Evolutionary conservation across 2,329 filamentous ascomycete species (phyloP).

Genomic region (Stachybotrys echinatus): DNA sequence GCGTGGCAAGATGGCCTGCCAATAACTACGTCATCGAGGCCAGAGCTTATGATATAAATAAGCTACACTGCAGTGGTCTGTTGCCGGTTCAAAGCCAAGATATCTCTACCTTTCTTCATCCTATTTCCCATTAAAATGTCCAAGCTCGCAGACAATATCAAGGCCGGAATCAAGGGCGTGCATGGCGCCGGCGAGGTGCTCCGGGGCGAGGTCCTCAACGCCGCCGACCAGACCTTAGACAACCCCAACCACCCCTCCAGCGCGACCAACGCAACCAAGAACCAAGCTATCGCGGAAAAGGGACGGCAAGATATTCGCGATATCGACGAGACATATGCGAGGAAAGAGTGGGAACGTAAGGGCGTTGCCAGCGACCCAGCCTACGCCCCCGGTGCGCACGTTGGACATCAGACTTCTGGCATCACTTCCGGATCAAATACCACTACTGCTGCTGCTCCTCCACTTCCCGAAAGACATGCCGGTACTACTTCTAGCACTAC

Average conservation of each 20-base stretch:
- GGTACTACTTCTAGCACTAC: background rate
- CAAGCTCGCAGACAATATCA: background rate
- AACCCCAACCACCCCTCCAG: background rate
- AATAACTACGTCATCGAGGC: background rate
- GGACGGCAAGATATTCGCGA: background rate
- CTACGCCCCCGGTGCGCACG: no score
- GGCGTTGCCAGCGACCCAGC: background rate
- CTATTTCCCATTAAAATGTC: no score
- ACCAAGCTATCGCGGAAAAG: background rate
- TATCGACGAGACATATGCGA: background rate
- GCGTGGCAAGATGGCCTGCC: no score
- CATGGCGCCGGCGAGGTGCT: background rate
- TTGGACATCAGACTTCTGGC: background rate
- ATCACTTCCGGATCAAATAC: background rate
- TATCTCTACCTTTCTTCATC: no score
- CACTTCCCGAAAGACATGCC: background rate
- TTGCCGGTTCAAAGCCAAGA: no score
- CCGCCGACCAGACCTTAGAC: background rate
- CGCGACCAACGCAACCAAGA: background rate
- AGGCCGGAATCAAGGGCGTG: constrained; percentile 1
- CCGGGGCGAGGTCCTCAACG: background rate
- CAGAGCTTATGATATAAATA: background rate
- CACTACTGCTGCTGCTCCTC: background rate
- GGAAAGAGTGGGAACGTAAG: background rate
- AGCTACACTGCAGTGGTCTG: no score